phyloP scores from a whole-genome alignment of 2,329 filamentous ascomycete genomes.

The Botrytis aclada region DNA sequence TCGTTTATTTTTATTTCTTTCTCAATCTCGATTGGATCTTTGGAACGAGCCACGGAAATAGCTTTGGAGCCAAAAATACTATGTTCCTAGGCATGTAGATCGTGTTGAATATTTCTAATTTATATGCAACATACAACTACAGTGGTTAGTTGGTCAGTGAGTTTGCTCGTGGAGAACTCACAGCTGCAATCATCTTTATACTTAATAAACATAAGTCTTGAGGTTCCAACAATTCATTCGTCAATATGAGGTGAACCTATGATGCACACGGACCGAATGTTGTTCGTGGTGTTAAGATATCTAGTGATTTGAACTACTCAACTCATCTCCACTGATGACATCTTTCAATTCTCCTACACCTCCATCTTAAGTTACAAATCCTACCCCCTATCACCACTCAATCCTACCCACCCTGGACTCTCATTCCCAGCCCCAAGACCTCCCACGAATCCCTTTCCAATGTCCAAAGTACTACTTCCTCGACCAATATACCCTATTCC shows the following conservation, averaged over 20 bases:
- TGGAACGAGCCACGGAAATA: too few species aligned
- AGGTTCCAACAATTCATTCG: not conserved
- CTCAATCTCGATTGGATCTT: not conserved
- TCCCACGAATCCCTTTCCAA: slow-evolving; percentile 22
- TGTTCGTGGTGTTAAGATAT: not conserved
- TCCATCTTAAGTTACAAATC: not conserved
- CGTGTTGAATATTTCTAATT: not conserved
- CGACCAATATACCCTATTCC: slow-evolving; percentile 17
- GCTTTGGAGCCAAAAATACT: too few species aligned
- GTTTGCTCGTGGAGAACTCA: not conserved
- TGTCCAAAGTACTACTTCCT: slow-evolving; percentile 18
- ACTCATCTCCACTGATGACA: not conserved
- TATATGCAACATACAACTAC: not conserved
- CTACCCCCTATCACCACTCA: slow-evolving; percentile 21
- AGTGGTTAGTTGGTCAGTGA: too few species aligned
- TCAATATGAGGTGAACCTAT: not conserved
- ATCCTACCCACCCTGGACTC: slow-evolving; percentile 13
- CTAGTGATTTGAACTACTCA: not conserved
- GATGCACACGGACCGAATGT: not conserved
- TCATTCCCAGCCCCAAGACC: slow-evolving; percentile 16
- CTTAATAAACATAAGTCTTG: not conserved
- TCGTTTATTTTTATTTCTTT: not conserved
- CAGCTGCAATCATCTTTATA: too few species aligned
- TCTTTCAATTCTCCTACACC: not conserved
- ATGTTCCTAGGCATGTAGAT: not conserved